Conservation (phyloP, 163 green algal species). For the Coccomyxa subellipsoidea region DNA sequence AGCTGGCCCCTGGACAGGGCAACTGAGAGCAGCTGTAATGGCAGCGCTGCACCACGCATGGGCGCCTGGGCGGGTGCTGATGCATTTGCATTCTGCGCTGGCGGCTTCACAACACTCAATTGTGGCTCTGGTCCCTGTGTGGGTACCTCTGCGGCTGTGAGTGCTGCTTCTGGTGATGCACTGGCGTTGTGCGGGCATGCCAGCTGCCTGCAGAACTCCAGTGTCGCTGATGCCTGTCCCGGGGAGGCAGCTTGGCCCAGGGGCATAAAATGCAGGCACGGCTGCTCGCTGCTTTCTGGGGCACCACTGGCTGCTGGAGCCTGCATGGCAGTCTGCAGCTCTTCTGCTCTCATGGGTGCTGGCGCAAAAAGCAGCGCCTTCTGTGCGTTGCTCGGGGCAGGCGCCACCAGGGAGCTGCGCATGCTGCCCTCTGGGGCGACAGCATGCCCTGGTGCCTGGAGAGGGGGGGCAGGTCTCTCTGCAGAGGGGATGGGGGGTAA, state of each 20-base stretch:
- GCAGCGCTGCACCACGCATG: background rate
- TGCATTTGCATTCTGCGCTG: background rate
- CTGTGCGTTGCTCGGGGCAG: background rate
- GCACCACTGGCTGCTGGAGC: background rate
- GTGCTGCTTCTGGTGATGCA: background rate
- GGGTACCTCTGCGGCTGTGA: background rate
- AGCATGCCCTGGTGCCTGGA: background rate
- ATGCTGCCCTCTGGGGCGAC: background rate
- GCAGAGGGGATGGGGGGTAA: background rate
- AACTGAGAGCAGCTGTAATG: background rate
- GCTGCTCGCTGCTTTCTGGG: background rate
- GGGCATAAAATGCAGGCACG: background rate
- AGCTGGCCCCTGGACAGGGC: background rate
- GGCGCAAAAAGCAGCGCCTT: background rate
- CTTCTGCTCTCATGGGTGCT: background rate
- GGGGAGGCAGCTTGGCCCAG: too few relatives aligned
- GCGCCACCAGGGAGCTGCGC: background rate
- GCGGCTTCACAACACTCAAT: background rate
- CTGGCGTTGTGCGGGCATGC: background rate
- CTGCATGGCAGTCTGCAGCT: background rate
- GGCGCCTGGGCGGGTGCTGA: background rate
- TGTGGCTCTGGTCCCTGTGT: background rate
- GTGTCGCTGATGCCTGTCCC: too few relatives aligned
- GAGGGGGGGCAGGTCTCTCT: background rate
- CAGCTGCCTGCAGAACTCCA: background rate